These are phyloP conservation scores for Rhododendron henanense DNA, from an alignment of 148 eudicot genomes.

Conservation along the genomic window DNA sequence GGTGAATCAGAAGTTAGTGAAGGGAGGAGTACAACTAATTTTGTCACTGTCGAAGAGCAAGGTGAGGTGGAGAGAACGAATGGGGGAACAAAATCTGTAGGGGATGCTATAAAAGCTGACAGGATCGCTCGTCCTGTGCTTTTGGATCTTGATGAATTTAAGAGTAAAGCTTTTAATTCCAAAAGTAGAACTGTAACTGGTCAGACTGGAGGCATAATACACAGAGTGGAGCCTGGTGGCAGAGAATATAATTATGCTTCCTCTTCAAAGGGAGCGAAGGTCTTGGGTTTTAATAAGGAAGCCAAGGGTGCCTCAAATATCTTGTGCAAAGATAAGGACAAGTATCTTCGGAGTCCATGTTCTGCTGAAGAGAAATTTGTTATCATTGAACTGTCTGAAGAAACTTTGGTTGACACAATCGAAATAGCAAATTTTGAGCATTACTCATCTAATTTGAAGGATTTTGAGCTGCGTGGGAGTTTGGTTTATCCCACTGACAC, in stretches of 20 bases:
- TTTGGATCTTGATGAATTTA: constrained; percentile 81
- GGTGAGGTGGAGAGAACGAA: constrained; percentile 19
- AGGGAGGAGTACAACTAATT: constrained; percentile 4
- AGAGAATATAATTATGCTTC: constrained; percentile 91
- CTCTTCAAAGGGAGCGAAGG: constrained; percentile 90
- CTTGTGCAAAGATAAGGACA: constrained; percentile 81
- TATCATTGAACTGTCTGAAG: constrained; percentile 90
- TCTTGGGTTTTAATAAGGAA: constrained; percentile 83
- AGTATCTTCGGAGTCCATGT: constrained; percentile 93
- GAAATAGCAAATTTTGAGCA: constrained; percentile 92
- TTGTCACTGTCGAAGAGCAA: constrained; percentile 14
- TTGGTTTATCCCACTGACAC: constrained; percentile 71
- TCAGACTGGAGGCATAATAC: constrained; percentile 57
- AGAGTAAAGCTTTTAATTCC: constrained; percentile 70
- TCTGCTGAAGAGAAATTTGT: constrained; percentile 91
- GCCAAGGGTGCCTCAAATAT: constrained; percentile 90
- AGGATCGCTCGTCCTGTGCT: constrained; percentile 47
- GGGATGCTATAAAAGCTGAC: constrained; percentile 42
- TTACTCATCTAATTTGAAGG: constrained; percentile 84
- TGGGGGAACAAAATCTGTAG: constrained; percentile 21
- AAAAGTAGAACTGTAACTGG: constrained; percentile 44
- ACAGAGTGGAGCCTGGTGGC: constrained; percentile 92
- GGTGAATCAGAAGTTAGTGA: constrained; percentile 17
- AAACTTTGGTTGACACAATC: constrained; percentile 80
- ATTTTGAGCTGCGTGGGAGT: constrained; percentile 81